Evolutionary conservation across 805 yeast species (phyloP).

Genomic region (Starmera pachycereana): DNA sequence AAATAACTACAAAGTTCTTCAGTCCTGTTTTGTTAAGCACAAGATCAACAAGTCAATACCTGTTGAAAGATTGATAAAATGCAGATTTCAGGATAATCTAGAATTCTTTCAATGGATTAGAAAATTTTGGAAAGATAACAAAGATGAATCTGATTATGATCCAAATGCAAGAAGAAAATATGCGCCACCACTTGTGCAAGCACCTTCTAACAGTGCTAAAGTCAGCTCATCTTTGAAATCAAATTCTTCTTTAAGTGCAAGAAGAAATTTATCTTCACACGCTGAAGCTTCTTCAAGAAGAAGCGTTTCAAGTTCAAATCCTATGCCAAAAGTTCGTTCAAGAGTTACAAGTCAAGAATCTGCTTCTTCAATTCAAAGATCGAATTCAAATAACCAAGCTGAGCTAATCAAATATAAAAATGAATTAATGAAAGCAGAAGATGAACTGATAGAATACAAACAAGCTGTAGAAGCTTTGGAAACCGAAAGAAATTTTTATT

Average conservation of each 20-base stretch:
- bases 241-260: neutral
- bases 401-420: constrained; percentile 37
- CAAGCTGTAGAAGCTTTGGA: constrained; percentile 57
- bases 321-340: constrained; percentile 8
- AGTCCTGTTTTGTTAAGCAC: constrained; percentile 65
- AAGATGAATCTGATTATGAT: constrained; percentile 62
- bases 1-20: constrained; percentile 78
- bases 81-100: constrained; percentile 87
- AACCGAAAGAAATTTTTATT: constrained; percentile 84
- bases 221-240: neutral
- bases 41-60: constrained; percentile 65
- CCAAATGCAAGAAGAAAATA: constrained; percentile 45
- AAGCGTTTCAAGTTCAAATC: constrained; percentile 6
- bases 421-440: constrained; percentile 29
- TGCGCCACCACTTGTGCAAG: constrained; percentile 8
- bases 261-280: constrained; percentile 1
- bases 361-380: constrained; percentile 14
- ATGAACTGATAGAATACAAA: constrained; percentile 47
- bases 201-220: constrained; percentile 1
- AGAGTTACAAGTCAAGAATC: constrained; percentile 2
- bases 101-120: constrained; percentile 93
- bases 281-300: constrained; percentile 3
- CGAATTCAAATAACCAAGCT: constrained; percentile 24
- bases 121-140: constrained; percentile 69
- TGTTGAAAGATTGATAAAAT: constrained; percentile 73